These are phyloP conservation scores for Scheffersomyces ergatensis DNA, from an alignment of 805 yeast genomes.

Conservation along the genomic window DNA sequence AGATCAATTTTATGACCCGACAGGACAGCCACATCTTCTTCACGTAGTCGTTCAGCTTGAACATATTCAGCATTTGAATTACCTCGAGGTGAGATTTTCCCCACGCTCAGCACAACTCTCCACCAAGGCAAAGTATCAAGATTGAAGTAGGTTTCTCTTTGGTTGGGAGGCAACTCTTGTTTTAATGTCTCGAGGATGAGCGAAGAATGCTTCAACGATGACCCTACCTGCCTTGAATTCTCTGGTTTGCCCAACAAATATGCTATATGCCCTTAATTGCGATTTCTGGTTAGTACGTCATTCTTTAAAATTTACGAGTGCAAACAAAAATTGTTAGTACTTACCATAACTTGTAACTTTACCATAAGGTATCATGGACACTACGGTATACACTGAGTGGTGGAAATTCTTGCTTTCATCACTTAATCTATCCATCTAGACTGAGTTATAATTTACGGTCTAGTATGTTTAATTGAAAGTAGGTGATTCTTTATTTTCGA, in stretches of 20 bases:
- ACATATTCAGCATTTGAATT: conserved; percentile 36
- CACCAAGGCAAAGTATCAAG: conserved; percentile 68
- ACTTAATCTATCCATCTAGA: conserved; percentile 10
- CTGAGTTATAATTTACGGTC: too few species aligned
- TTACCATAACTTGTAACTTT: conserved; percentile 65
- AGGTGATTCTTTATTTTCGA: too few species aligned
- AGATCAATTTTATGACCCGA: conserved; percentile 38
- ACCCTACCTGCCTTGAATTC: conserved; percentile 74
- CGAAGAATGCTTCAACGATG: conserved; percentile 52
- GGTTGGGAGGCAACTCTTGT: conserved; percentile 12
- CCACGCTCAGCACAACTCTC: conserved; percentile 68
- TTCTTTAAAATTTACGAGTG: neutral
- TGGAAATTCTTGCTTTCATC: conserved; percentile 58
- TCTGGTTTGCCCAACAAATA: conserved; percentile 57
- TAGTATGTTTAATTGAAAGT: too few species aligned
- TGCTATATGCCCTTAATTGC: conserved; percentile 66
- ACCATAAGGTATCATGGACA: conserved; percentile 57
- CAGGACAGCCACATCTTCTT: conserved; percentile 48
- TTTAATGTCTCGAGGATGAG: conserved; percentile 21
- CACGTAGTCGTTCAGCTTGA: conserved; percentile 45
- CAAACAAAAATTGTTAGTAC: conserved; percentile 8
- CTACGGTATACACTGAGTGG: conserved; percentile 56
- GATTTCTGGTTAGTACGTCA: conserved; percentile 26
- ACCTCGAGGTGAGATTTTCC: conserved; percentile 56
- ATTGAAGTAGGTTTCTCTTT: conserved; percentile 9